These are phyloP conservation scores for Tricholoma saponaceum DNA, from an alignment of 768 basidiomycete species.

Conservation along the genomic window DNA sequence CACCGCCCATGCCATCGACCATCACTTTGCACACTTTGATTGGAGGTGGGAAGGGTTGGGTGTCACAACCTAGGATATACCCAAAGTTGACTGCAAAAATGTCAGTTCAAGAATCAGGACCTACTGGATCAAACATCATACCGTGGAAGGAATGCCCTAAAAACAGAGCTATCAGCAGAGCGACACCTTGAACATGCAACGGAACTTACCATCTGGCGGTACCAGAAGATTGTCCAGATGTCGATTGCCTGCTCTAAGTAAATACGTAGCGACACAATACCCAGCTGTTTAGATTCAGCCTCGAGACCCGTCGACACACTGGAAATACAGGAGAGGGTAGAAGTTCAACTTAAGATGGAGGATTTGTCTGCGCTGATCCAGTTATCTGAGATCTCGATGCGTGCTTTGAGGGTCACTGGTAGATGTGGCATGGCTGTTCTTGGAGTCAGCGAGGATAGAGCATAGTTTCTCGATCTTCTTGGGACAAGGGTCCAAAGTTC, in stretches of 20 bases:
- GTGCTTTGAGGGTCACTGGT: slow-evolving; percentile 90
- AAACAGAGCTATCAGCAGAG: background rate
- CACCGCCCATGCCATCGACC: slow-evolving; percentile 99
- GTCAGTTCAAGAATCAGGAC: too few species aligned
- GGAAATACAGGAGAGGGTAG: slow-evolving; percentile 88
- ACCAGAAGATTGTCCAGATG: slow-evolving; percentile 94
- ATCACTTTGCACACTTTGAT: slow-evolving; percentile 99
- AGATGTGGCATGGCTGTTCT: slow-evolving; percentile 80
- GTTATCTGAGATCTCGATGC: slow-evolving; percentile 73
- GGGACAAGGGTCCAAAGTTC: slow-evolving; percentile 85
- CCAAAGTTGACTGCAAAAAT: slow-evolving; percentile 83
- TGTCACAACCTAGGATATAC: slow-evolving; percentile 95
- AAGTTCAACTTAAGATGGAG: slow-evolving; percentile 97
- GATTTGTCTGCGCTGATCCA: slow-evolving; percentile 92
- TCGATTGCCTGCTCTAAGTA: slow-evolving; percentile 95
- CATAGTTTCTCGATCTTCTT: slow-evolving; percentile 98
- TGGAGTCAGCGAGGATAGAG: slow-evolving; percentile 78
- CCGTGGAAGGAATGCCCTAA: slow-evolving; percentile 95
- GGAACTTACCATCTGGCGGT: slow-evolving; percentile 74
- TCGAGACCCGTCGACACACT: slow-evolving; percentile 64
- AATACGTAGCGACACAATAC: slow-evolving; percentile 95
- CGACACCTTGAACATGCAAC: slow-evolving; percentile 1
- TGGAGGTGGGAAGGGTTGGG: slow-evolving; percentile 95
- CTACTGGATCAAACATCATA: slow-evolving; percentile 27
- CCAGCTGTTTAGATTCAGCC: slow-evolving; percentile 60